Evolutionary conservation across 306 rosid genomes (phyloP).

Genomic region (Cicer judaicum): DNA sequence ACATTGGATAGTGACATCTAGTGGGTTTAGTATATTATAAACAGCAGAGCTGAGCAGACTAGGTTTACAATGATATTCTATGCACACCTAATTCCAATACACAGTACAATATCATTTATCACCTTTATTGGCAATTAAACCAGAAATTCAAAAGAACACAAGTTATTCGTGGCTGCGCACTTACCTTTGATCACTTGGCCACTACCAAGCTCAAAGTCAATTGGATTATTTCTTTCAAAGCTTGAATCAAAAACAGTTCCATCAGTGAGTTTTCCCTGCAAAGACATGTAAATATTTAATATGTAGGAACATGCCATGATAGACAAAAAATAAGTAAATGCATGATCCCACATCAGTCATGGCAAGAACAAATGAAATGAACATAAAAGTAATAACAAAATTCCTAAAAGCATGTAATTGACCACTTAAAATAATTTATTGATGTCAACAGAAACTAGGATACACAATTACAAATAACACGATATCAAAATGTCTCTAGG

Average conservation of each 20-base stretch:
- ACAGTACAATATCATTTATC: not conserved
- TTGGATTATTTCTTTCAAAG: constrained; percentile 84
- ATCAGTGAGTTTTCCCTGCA: constrained; percentile 96
- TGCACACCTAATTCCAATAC: too few species aligned
- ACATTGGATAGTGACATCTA: too few species aligned
- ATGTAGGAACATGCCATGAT: constrained; percentile 20
- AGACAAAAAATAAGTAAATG: constrained; percentile 27
- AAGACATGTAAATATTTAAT: constrained; percentile 31
- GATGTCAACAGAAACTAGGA: constrained; percentile 20
- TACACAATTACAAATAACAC: not conserved
- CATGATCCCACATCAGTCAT: constrained; percentile 6
- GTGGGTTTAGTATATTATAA: too few species aligned
- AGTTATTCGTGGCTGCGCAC: constrained; percentile 13
- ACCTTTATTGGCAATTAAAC: constrained; percentile 2
- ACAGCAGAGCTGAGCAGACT: too few species aligned
- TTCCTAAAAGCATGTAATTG: constrained; percentile 14
- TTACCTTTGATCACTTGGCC: constrained; percentile 98
- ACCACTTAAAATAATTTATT: not conserved
- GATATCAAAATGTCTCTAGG: not conserved
- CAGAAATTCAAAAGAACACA: not conserved
- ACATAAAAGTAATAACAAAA: constrained; percentile 4
- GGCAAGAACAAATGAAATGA: constrained; percentile 31
- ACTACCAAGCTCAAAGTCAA: constrained; percentile 85
- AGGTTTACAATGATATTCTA: too few species aligned
- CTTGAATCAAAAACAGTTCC: constrained; percentile 99